These are phyloP conservation scores for Raffaelea ambrosiae DNA, from an alignment of 2,329 filamentous ascomycete genomes.

Conservation along the genomic window DNA sequence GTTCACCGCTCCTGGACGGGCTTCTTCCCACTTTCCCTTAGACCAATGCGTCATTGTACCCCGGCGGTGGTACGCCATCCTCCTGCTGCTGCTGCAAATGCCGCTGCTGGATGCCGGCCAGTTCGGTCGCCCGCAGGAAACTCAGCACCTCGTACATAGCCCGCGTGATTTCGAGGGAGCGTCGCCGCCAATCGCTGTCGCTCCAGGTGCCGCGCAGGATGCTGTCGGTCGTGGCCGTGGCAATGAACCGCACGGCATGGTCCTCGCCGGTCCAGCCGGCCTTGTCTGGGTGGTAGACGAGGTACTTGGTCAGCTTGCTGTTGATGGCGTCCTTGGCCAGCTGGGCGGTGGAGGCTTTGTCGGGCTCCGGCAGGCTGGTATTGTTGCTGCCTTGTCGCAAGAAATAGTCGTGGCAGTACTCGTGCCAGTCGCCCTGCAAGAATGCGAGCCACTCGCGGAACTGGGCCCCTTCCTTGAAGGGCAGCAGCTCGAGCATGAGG, in stretches of 20 bases:
- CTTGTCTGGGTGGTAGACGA: conserved; percentile 29
- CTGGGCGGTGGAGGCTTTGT: conserved; percentile 23
- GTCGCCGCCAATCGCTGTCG: conserved; percentile 22
- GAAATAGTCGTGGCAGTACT: conserved; percentile 26
- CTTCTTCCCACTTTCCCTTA: too few species aligned
- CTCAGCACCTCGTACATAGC: conserved; percentile 28
- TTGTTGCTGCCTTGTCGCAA: conserved; percentile 8
- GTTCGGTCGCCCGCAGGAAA: conserved; percentile 20
- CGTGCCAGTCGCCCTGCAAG: conserved; percentile 26
- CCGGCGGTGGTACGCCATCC: neutral
- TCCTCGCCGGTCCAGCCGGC: conserved; percentile 25
- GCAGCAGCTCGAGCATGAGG: conserved; percentile 29
- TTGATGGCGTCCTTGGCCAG: conserved; percentile 23
- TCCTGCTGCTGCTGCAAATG: neutral
- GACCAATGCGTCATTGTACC: too few species aligned
- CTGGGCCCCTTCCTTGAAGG: conserved; percentile 22
- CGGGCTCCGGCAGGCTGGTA: conserved; percentile 19
- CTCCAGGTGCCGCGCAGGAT: conserved; percentile 24
- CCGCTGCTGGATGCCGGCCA: conserved; percentile 16
- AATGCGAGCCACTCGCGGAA: conserved; percentile 28
- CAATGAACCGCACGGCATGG: conserved; percentile 30
- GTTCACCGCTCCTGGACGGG: too few species aligned
- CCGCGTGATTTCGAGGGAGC: conserved; percentile 21
- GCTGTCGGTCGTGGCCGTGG: conserved; percentile 25
- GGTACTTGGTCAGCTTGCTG: conserved; percentile 18